A percentile compares a stretch with the other conserved stretches of the same genome.
Evolutionary conservation across 2,329 filamentous ascomycete genomes (phyloP).

Genomic region (Aspergillus niger): DNA sequence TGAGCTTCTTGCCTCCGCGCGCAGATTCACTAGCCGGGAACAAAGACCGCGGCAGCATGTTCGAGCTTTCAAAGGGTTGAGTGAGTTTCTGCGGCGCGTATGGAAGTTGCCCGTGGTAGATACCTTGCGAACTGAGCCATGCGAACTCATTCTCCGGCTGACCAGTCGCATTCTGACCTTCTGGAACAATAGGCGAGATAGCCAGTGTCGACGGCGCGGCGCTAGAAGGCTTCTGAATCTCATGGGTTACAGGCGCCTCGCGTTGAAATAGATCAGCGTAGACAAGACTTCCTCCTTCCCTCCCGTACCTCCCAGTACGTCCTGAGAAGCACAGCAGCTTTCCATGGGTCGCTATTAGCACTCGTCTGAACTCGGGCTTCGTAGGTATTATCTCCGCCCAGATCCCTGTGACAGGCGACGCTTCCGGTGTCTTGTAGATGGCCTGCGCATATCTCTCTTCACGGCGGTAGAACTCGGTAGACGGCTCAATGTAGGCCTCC

Average conservation of each 20-base stretch:
- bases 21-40: conserved; percentile 69
- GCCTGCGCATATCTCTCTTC: conserved; percentile 90
- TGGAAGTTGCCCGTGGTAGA: conserved; percentile 81
- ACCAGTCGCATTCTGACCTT: conserved; percentile 57
- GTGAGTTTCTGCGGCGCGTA: conserved; percentile 67
- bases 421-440: conserved; percentile 80
- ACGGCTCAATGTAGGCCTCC: conserved; percentile 91
- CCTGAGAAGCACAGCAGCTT: conserved; percentile 80
- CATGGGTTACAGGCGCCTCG: conserved; percentile 76
- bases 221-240: conserved; percentile 63
- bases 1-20: conserved; percentile 64
- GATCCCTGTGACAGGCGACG: conserved; percentile 73
- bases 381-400: conserved; percentile 75
- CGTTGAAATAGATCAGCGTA: conserved; percentile 86
- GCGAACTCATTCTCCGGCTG: conserved; percentile 67
- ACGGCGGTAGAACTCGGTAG: conserved; percentile 90
- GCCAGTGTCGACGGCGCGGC: conserved; percentile 67
- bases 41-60: conserved; percentile 72
- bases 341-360: conserved; percentile 77
- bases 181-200: conserved; percentile 72
- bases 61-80: conserved; percentile 76
- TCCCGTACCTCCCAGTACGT: conserved; percentile 68
- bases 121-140: conserved; percentile 84
- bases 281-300: conserved; percentile 80
- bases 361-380: conserved; percentile 70